These are phyloP conservation scores for Leccinum uliginosum DNA, from an alignment of 768 basidiomycete genomes.

Conservation along the genomic window DNA sequence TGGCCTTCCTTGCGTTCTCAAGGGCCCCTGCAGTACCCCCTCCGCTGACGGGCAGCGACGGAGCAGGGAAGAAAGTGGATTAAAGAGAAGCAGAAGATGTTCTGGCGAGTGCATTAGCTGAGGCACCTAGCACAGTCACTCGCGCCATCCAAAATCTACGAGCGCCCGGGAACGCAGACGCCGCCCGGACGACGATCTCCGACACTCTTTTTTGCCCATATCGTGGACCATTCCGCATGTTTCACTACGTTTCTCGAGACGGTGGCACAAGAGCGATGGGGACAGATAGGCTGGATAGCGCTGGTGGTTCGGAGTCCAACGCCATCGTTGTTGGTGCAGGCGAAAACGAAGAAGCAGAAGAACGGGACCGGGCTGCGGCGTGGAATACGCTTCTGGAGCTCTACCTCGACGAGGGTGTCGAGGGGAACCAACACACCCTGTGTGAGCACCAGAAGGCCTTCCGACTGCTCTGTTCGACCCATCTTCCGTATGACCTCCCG, in stretches of 20 bases:
- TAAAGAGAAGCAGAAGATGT: conserved; percentile 16
- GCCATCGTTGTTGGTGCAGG: conserved; percentile 12
- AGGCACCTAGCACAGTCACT: conserved; percentile 27
- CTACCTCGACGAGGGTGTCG: conserved; percentile 55
- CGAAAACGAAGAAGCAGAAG: conserved; percentile 49
- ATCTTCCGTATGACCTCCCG: conserved; percentile 76
- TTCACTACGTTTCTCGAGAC: conserved; percentile 88
- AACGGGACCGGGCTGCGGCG: conserved; percentile 71
- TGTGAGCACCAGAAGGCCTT: conserved; percentile 57
- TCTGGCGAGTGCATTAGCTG: conserved; percentile 8
- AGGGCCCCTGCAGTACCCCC: conserved; percentile 44
- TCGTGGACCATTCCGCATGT: conserved; percentile 80
- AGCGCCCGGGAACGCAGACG: conserved; percentile 18
- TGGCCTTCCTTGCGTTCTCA: conserved; percentile 76
- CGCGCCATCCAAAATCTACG: conserved; percentile 5
- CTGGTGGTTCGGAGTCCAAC: conserved; percentile 7
- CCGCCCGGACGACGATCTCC: conserved; percentile 68
- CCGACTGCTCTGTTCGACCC: conserved; percentile 56
- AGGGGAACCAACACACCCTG: conserved; percentile 19
- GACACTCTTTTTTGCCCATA: conserved; percentile 86
- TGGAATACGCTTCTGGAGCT: conserved; percentile 97
- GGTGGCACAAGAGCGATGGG: conserved; percentile 77
- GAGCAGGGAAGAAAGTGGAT: conserved; percentile 17
- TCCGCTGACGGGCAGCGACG: conserved; percentile 34
- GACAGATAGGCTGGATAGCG: conserved; percentile 54